Base-by-base conservation (phyloP, 176 grass and related monocot species). In the Zoysia pacifica region DNA sequence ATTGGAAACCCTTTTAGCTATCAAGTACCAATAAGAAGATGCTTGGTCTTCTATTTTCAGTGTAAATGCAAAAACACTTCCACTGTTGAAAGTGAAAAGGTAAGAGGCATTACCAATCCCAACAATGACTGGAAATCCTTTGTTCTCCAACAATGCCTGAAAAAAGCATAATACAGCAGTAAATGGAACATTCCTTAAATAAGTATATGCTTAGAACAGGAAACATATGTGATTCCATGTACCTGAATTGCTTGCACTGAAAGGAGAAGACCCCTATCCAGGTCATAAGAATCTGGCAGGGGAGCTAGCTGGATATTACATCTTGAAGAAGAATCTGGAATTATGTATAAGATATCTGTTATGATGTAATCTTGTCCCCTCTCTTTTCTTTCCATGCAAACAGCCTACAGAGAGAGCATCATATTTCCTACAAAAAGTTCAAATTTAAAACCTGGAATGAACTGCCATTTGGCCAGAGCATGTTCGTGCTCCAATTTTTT, bases 221-320 rank as follows among this genome's bases (percentile, higher is more conserved):
- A 74, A 82, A 61, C 13, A 44, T 44, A 67, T 62, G 38, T 4
- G 35, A 35, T 36, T 62, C 40, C 49, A 77, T 67, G 71, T 75
- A 93, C 95, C 90, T 98, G 95, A 82, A 98, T 98, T 74, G 95
- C 95, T 87, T 98, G 95, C 81, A 98, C 90, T 62, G 95, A 98
- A 78, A 98, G 92, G 38, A 98, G 88, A 70, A 98, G 90, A 35
- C 95, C 95, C 74, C 95, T 91, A 81, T 98, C 95, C 65, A 98
- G 85, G 81, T 98, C 95, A 91, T 94, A 98, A 19, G 95, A 93
- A 81, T 98, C 92, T 81, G 90, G 88, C 71, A 98, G 83, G 19
- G 95, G 83, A 58, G 85, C 90, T 73, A 98, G 84, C 72, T 74
- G 90, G 58, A 87, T 85, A 44, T 94, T 93, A 85, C 81, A 81